Evolutionary conservation across 2,329 filamentous ascomycete species (phyloP), one percentile per base, ranked within the genome.

Genomic region (Aureobasidium uvarum): DNA sequence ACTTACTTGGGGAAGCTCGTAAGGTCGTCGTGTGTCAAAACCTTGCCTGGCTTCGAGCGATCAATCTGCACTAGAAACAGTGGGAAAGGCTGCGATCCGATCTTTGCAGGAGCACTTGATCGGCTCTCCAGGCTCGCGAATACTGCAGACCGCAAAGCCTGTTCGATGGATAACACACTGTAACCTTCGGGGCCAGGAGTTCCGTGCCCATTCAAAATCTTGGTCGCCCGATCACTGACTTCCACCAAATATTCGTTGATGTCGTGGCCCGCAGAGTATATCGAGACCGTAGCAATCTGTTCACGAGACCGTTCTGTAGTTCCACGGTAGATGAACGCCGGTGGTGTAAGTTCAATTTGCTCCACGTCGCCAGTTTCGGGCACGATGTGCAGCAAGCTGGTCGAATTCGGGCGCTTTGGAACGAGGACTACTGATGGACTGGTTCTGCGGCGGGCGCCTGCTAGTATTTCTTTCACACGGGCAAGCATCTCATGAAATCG

Each of bases 111-210:
- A 39, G 16, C 7, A 38, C 33, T 33, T n/a, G 8, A 14, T 23
- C 31, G 51, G 7, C 51, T 55, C 20, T 55, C 51, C 31, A 55
- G 51, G 33, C 51, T 55, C 33, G 28, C 33, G 20, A 14, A 55
- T 55, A 55, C 51, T n/a, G 51, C 51, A 55, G n/a, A 55, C 23
- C 51, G 51, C 5, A 55, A 38, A 39, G 51, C 51, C 33, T 55
- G 51, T 39, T 55, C 51, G 51, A 55, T 39, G 18, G 33, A 23
- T 23, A 55, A 18, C 16, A 55, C 33, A 39, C 33, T 23, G 31
- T 25, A 6, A 25, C 51, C 31, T 39, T 38, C 51, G 20, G 23
- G 18, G 33, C 33, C 31, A 38, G n/a, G 51, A 36, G 33, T 55
- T 38, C n/a, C 33, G n/a, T 38, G 51, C 10, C 14, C 48, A 18